Base-by-base conservation (phyloP, 2,329 filamentous ascomycete species). In the Celoporthe dispersa region DNA sequence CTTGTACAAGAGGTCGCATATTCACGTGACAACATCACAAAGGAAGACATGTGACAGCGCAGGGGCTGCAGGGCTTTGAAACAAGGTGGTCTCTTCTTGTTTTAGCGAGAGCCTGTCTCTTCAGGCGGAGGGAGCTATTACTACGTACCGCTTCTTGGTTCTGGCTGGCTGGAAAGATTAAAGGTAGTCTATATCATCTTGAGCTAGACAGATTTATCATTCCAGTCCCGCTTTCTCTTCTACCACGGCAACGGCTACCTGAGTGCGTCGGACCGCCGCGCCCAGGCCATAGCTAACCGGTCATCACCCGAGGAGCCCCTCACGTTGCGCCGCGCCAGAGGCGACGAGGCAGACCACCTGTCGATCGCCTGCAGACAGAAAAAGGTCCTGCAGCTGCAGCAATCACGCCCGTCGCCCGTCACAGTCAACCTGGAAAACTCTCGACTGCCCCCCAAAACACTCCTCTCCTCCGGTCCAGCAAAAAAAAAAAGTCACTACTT, bases 171-270 rank as follows among this genome's bases (percentile, higher is more conserved):
- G n/a, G n/a, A n/a, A n/a, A n/a, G n/a, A n/a, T n/a, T n/a, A n/a
- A n/a, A n/a, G n/a, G n/a, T n/a, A n/a, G n/a, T n/a, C n/a, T n/a
- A n/a, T n/a, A n/a, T n/a, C n/a, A n/a, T n/a, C n/a, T n/a, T n/a
- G n/a, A n/a, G n/a, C n/a, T n/a, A n/a, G n/a, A n/a, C n/a, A n/a
- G n/a, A n/a, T n/a, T n/a, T n/a, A n/a, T n/a, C n/a, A n/a, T n/a
- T n/a, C n/a, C n/a, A n/a, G n/a, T n/a, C n/a, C n/a, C n/a, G n/a
- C n/a, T n/a, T n/a, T n/a, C n/a, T n/a, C n/a, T n/a, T n/a, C n/a
- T n/a, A n/a, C n/a, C n/a, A n/a, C n/a, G n/a, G n/a, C 68, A 65
- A 67, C 48, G 65, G 41, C 68, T 70, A 70, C 65, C 68, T 51
- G 25, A 19, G 28, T 68, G 61, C 60, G 25, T 41, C 51, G 33